Conservation (phyloP, 2,329 filamentous ascomycete species). For the Aspergillus fischeri region DNA sequence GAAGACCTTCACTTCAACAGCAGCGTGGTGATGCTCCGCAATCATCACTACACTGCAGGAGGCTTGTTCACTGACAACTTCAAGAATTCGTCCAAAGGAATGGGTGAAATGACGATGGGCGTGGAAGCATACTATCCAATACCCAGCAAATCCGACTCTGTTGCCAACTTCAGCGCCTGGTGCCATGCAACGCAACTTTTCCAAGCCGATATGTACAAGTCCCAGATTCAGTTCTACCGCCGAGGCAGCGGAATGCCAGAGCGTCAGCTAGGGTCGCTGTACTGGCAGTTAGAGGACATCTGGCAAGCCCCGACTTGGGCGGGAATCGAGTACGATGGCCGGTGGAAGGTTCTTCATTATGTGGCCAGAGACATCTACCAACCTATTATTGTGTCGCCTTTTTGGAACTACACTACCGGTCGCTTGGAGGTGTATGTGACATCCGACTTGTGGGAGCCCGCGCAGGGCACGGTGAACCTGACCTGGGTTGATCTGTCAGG, state of each 20-base stretch:
- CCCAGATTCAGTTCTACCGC: constrained; percentile 59
- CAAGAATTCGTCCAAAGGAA: constrained; percentile 28
- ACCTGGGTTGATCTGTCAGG: constrained; percentile 52
- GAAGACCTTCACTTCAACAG: constrained; percentile 57
- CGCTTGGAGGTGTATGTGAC: constrained; percentile 53
- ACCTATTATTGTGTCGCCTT: constrained; percentile 56
- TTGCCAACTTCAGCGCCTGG: constrained; percentile 60
- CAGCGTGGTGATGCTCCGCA: constrained; percentile 51
- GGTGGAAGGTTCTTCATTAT: constrained; percentile 62
- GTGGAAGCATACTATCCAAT: constrained; percentile 55
- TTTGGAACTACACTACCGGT: constrained; percentile 50
- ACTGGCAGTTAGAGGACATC: constrained; percentile 64
- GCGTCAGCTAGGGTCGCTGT: constrained; percentile 56
- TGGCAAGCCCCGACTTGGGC: constrained; percentile 64
- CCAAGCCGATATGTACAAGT: constrained; percentile 60
- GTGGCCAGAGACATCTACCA: constrained; percentile 55
- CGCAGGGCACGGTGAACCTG: constrained; percentile 45
- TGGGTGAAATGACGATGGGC: constrained; percentile 56
- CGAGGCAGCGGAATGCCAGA: constrained; percentile 55
- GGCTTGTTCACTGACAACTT: constrained; percentile 47
- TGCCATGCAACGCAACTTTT: constrained; percentile 60
- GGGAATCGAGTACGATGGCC: constrained; percentile 58
- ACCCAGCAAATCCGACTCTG: constrained; percentile 49
- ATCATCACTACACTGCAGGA: constrained; percentile 56
- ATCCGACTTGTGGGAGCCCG: constrained; percentile 54